Evolutionary conservation across 768 basidiomycete species (phyloP).

Genomic region (Suillus hirtellus): DNA sequence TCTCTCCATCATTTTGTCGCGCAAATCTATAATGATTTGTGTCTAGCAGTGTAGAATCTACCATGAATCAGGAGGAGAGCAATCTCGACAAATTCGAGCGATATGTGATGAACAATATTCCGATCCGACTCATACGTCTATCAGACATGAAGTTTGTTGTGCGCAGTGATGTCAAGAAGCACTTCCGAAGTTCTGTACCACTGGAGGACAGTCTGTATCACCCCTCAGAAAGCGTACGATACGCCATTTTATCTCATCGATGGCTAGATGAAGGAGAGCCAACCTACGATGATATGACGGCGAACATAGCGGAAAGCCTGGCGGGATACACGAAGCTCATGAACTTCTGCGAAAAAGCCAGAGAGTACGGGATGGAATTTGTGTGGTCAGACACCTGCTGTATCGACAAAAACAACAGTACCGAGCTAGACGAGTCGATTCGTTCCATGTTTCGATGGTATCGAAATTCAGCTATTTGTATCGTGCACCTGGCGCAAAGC

Average conservation of each 20-base stretch:
- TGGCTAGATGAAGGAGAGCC: conserved; percentile 10
- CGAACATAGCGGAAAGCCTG: neutral
- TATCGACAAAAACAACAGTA: neutral
- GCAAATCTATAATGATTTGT: neutral
- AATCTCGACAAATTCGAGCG: neutral
- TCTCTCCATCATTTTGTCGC: neutral
- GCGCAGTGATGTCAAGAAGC: conserved; percentile 3
- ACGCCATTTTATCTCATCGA: conserved; percentile 14
- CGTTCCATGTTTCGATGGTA: conserved; percentile 7
- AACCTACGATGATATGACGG: conserved; percentile 6
- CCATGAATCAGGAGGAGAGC: neutral
- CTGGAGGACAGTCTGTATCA: neutral
- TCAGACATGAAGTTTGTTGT: neutral
- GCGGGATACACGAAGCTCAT: conserved; percentile 2
- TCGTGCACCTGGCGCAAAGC: conserved; percentile 6
- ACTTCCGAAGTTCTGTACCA: neutral
- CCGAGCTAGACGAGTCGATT: conserved; percentile 2
- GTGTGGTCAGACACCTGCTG: conserved; percentile 1
- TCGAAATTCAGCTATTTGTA: conserved; percentile 1
- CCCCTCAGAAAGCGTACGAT: neutral
- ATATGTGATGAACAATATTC: neutral
- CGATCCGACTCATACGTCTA: neutral
- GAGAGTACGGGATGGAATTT: neutral
- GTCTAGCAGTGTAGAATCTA: neutral
- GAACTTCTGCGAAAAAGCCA: neutral